Conservation (phyloP, 2,329 filamentous ascomycete genomes). For the Mycosphaerelloides madeirae region DNA sequence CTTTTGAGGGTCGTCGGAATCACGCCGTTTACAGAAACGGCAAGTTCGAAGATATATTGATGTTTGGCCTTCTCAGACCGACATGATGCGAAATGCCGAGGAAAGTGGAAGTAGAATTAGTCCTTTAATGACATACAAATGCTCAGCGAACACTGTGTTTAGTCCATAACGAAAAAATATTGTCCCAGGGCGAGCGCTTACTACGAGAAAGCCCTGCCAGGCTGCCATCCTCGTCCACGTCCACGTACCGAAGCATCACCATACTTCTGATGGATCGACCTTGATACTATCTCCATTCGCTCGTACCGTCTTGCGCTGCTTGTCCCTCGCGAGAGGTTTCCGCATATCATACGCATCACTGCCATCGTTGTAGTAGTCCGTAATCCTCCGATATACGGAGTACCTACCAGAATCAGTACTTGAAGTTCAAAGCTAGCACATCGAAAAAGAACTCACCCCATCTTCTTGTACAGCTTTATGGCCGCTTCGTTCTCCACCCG, state of each 20-base stretch:
- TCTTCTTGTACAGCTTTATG: slow-evolving; percentile 79
- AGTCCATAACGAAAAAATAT: too few relatives aligned
- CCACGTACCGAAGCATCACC: slow-evolving; percentile 45
- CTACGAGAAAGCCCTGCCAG: too few relatives aligned
- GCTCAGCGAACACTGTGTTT: too few relatives aligned
- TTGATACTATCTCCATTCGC: slow-evolving; percentile 72
- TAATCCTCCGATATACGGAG: slow-evolving; percentile 80
- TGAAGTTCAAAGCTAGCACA: neutral
- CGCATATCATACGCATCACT: slow-evolving; percentile 98
- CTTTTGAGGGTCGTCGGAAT: slow-evolving; percentile 34
- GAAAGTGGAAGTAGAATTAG: too few relatives aligned
- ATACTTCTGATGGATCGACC: slow-evolving; percentile 82
- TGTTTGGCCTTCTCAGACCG: slow-evolving; percentile 34
- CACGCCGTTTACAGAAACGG: slow-evolving; percentile 35
- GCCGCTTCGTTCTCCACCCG: slow-evolving; percentile 82
- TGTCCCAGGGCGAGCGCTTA: too few relatives aligned
- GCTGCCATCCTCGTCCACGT: too few relatives aligned
- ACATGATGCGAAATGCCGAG: neutral
- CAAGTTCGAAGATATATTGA: slow-evolving; percentile 27
- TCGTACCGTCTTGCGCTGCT: slow-evolving; percentile 68
- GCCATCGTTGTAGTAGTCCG: slow-evolving; percentile 90
- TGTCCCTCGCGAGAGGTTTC: slow-evolving; percentile 80
- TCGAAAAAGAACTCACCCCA: slow-evolving; percentile 57
- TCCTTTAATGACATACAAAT: too few relatives aligned
- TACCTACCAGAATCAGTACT: slow-evolving; percentile 45